Conservation (phyloP, 257 asterid genomes). For the Nicotiana attenuata region DNA sequence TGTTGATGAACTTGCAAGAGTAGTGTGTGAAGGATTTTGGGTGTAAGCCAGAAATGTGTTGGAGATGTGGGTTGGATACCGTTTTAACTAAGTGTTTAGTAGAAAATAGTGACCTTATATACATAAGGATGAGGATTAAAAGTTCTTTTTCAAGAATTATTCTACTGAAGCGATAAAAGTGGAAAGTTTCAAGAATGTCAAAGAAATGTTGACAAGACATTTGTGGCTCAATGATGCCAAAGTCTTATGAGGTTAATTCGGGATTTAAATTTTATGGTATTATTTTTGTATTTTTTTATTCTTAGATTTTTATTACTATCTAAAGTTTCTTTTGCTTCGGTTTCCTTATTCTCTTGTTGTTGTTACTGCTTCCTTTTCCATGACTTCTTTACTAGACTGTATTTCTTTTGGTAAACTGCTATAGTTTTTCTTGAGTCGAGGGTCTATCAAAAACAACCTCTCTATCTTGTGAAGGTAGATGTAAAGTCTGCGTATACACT, state of each 20-base stretch:
- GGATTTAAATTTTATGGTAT: too few relatives aligned
- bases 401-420: too few relatives aligned
- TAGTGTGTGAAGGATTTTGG: slow-evolving; percentile 34
- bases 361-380: too few relatives aligned
- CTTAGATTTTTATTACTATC: too few relatives aligned
- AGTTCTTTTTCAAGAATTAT: not conserved
- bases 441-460: too few relatives aligned
- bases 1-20: slow-evolving; percentile 20
- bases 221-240: not conserved
- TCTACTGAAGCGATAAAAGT: not conserved
- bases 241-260: accelerated
- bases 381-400: too few relatives aligned
- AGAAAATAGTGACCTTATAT: not conserved
- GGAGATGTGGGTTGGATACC: slow-evolving; percentile 52
- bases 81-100: not conserved
- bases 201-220: not conserved
- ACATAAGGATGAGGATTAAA: not conserved
- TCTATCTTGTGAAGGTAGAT: too few relatives aligned
- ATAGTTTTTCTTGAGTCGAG: too few relatives aligned
- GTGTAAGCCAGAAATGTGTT: slow-evolving; percentile 49
- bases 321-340: too few relatives aligned
- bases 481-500: too few relatives aligned
- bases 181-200: not conserved
- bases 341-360: too few relatives aligned
- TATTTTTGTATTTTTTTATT: too few relatives aligned